A percentile compares a stretch with the other conserved stretches of the same genome.
Conservation (phyloP, 108 stramenopile genomes). For the Cyclostephanos tholiformis region DNA sequence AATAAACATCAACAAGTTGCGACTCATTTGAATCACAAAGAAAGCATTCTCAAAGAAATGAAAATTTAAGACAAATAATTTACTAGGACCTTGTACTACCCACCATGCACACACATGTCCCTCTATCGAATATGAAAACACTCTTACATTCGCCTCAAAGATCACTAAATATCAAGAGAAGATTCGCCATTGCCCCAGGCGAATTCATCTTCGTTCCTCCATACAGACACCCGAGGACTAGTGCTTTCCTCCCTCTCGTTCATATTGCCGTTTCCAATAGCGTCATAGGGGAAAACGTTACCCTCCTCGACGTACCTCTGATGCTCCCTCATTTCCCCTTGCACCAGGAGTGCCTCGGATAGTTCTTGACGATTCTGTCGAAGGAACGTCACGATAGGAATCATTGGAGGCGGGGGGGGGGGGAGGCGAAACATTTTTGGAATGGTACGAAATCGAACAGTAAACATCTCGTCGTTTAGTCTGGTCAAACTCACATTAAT, state of each 20-base stretch:
- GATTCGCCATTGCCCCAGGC: slow-evolving; percentile 1
- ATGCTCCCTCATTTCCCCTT: slow-evolving; percentile 16
- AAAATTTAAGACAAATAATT: neutral
- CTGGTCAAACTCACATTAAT: neutral
- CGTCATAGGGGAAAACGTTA: slow-evolving; percentile 1
- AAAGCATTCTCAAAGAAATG: too few relatives aligned
- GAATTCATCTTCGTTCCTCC: slow-evolving; percentile 10
- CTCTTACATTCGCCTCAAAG: neutral
- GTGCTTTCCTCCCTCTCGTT: neutral
- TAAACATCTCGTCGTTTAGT: neutral
- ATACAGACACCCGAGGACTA: neutral
- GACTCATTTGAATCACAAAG: too few relatives aligned
- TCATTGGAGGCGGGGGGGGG: neutral
- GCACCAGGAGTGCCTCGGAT: slow-evolving; percentile 12
- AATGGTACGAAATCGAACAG: neutral
- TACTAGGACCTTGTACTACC: neutral
- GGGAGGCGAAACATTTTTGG: neutral
- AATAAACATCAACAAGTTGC: neutral
- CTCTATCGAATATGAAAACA: neutral
- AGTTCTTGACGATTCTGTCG: slow-evolving; percentile 15
- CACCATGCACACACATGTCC: neutral
- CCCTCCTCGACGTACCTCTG: slow-evolving; percentile 3
- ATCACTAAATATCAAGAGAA: neutral
- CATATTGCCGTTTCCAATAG: neutral
- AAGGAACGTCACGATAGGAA: neutral